Evolutionary conservation across 2,329 filamentous ascomycete genomes (phyloP).

Genomic region (Colletotrichum gloeosporioides): DNA sequence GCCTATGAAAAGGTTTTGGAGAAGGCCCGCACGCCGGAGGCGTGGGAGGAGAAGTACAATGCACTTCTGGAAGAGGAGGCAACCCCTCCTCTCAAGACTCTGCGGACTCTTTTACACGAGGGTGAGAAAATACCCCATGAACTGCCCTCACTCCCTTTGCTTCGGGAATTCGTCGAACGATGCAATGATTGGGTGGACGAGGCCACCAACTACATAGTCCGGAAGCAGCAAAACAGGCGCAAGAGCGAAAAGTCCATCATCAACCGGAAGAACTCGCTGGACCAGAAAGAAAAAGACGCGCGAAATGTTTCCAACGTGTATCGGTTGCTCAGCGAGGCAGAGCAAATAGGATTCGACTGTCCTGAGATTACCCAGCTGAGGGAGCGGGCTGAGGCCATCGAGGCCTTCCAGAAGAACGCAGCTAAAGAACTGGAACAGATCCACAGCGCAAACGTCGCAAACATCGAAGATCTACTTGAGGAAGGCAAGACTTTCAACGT

Average conservation of each 20-base stretch:
- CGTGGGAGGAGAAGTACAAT: constrained; percentile 90
- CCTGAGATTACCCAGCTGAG: constrained; percentile 86
- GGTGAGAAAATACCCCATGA: constrained; percentile 96
- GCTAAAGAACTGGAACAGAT: constrained; percentile 72
- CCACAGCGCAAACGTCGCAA: constrained; percentile 66
- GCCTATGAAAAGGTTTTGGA: constrained; percentile 81
- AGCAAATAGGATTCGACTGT: constrained; percentile 90
- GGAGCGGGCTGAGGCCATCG: constrained; percentile 85
- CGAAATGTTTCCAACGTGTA: constrained; percentile 90
- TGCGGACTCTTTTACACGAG: constrained; percentile 85
- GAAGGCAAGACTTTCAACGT: constrained; percentile 88
- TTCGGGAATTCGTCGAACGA: constrained; percentile 90
- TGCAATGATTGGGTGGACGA: constrained; percentile 99
- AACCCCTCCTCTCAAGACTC: constrained; percentile 82
- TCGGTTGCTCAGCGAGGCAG: constrained; percentile 81
- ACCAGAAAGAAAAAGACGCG: constrained; percentile 86
- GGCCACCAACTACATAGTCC: constrained; percentile 92
- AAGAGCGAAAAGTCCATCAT: constrained; percentile 92
- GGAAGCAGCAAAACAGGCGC: constrained; percentile 95
- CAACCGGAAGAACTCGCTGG: constrained; percentile 60
- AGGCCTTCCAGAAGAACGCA: constrained; percentile 81
- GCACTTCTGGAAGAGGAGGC: constrained; percentile 83
- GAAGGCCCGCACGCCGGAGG: constrained; percentile 83
- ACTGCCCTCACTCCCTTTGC: constrained; percentile 78
- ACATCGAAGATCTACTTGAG: constrained; percentile 92